Evolutionary conservation across 805 yeast genomes (phyloP).

Genomic region (Metahyphopichia silvanorum): DNA sequence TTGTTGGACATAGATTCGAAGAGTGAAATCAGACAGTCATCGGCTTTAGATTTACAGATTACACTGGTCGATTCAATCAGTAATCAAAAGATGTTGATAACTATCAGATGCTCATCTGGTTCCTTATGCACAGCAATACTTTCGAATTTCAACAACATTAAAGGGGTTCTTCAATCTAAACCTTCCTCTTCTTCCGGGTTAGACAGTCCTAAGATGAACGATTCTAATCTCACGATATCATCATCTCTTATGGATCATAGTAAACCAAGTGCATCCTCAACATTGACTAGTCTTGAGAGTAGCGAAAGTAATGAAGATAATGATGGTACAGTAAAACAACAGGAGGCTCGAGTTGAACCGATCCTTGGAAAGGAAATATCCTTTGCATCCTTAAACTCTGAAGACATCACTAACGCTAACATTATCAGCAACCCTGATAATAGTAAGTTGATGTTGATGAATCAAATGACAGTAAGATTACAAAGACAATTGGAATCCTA

Average conservation of each 20-base stretch:
- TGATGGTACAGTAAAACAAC: conserved; percentile 3
- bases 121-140: conserved; percentile 20
- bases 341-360: neutral
- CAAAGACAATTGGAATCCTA: conserved; percentile 32
- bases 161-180: conserved; percentile 17
- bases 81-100: conserved; percentile 21
- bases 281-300: conserved; percentile 17
- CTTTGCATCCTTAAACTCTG: conserved; percentile 16
- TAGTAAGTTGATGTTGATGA: conserved; percentile 18
- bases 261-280: conserved; percentile 20
- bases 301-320: neutral
- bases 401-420: conserved; percentile 14
- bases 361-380: conserved; percentile 11
- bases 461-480: conserved; percentile 32
- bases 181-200: neutral
- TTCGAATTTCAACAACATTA: conserved; percentile 23
- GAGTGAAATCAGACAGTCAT: conserved; percentile 28
- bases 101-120: conserved; percentile 32
- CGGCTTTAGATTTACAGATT: conserved; percentile 39
- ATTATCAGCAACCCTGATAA: conserved; percentile 24
- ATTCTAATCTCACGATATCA: conserved; percentile 26
- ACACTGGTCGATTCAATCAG: conserved; percentile 30
- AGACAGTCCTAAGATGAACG: conserved; percentile 8
- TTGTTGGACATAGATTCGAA: conserved; percentile 25
- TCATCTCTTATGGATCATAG: conserved; percentile 36